Base-by-base conservation (phyloP, 2,329 filamentous ascomycete species). In the Lecanicillium sp. region DNA sequence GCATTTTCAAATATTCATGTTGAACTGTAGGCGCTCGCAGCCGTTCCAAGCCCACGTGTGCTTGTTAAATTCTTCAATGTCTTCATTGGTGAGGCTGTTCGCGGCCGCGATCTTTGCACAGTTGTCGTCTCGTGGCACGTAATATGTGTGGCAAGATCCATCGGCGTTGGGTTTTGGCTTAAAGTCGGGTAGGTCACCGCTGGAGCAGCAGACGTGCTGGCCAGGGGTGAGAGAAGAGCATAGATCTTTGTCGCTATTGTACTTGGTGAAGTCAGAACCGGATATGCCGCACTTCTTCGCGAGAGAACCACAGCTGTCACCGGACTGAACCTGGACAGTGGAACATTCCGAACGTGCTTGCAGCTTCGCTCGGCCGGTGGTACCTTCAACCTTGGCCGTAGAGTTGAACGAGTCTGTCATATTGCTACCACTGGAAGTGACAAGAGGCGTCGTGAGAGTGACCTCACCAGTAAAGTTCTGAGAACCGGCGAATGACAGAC, bases 201-300 rank as follows among this genome's bases (percentile, higher is more conserved):
- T 25, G 8, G 53, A 55, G 41, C 62, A 66, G 48, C 63, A 68
- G 1, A 64, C 57, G 30, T 46, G 52, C 45, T 64, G 53, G 17
- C 53, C 54, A 0, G 51, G 47, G 5, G 39, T 39, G 1, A 72
- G 51, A 0, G 44, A 55, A 3, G 51, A 45, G 38, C 62, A 67
- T 1, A 62, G 48, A 15, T 41, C 39, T 1, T 39, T 17, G 3
- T 17, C 39, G 5, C 48, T 41, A 43, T 60, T 56, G 38, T 53
- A 53, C 34, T 49, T 48, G 1, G 43, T 50, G 28, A 58, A 57
- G 25, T 51, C 42, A 4, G 40, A 32, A 0, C 19, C 41, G 4
- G 42, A 42, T 27, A 57, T 48, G n/a, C 49, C 48, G 34, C 56
- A 60, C 17, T 43, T 44, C 2, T 22, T 6, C 3, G 53, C 53